Evolutionary conservation across 1,139 yeast species (phyloP).

Genomic region (Ogataea hybrid): DNA sequence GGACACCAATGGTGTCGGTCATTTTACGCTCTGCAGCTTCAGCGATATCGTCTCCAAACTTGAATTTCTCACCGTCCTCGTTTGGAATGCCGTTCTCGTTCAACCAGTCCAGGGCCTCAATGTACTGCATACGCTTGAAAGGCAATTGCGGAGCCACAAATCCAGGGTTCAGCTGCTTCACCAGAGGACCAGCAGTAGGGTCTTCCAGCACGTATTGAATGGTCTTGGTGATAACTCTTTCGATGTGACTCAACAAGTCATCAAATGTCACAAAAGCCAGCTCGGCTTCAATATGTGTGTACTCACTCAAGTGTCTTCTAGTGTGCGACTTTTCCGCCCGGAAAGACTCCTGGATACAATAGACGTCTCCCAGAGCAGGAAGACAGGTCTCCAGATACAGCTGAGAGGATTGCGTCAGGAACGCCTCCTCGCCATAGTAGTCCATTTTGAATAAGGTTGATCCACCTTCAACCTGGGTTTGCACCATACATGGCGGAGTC

Average conservation of each 20-base stretch:
- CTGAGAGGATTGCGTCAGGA: slow-evolving; percentile 95
- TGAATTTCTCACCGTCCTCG: slow-evolving; percentile 90
- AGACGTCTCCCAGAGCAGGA: slow-evolving; percentile 96
- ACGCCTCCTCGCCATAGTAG: slow-evolving; percentile 97
- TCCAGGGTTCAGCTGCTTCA: slow-evolving; percentile 88
- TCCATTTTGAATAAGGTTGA: slow-evolving; percentile 90
- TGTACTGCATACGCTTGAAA: slow-evolving; percentile 87
- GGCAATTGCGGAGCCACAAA: slow-evolving; percentile 82
- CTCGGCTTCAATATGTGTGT: slow-evolving; percentile 96
- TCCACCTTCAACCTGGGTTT: slow-evolving; percentile 99
- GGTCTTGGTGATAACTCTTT: slow-evolving; percentile 66
- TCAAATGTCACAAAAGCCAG: slow-evolving; percentile 84
- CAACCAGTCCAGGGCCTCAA: slow-evolving; percentile 92
- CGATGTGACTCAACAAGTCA: slow-evolving; percentile 82
- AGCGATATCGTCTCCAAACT: slow-evolving; percentile 98
- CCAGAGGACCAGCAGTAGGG: slow-evolving; percentile 86
- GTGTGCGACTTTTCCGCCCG: slow-evolving; percentile 99
- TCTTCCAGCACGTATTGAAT: slow-evolving; percentile 80
- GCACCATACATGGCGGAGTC: slow-evolving; percentile 99
- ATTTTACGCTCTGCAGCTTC: slow-evolving; percentile 99
- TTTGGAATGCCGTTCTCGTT: slow-evolving; percentile 91
- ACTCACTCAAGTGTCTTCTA: slow-evolving; percentile 96
- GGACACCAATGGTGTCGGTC: slow-evolving; percentile 93
- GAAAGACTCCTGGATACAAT: slow-evolving; percentile 97
- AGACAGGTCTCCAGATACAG: slow-evolving; percentile 94